Base-by-base conservation (phyloP, 805 yeast species). In the Yarrowia sp. region DNA sequence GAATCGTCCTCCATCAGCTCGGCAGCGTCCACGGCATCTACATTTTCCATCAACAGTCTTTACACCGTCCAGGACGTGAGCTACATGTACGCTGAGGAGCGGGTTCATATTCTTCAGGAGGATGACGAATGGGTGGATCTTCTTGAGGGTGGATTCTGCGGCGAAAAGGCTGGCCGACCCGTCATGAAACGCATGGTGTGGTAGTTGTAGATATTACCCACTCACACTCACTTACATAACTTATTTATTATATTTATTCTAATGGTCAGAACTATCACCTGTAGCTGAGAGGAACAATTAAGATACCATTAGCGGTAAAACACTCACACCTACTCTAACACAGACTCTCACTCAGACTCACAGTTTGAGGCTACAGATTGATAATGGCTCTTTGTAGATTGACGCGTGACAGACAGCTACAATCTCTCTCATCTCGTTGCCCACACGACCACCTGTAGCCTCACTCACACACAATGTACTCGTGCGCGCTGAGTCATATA, bases 151-250 rank as follows among this genome's bases (percentile, higher is more conserved):
- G 46, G 61, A 26, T 54, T 54, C 14, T 54, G 61, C 61, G 61
- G 61, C 46, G 46, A 54, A 24, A 54, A 38, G 46, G 61, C 44
- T n/a, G 61, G 61, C 30, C 11, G 61, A 3, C 61, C 61, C 24
- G 61, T 54, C 35, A 54, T 54, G 61, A 54, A 54, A 38, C 61
- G 61, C 19, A 36, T 54, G 33, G 61, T 36, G 46, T 54, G 61
- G 61, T 54, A 38, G 8, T 16, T 19, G 4, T 19, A n/a, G 2
- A 7, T 3, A 36, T 36, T 36, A 11, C 22, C 16, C 49, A 32
- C 26, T 11, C 28, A 22, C 41, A 33, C 41, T 2, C 30, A 33
- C 58, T 5, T 40, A 35, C 35, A 24, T 17, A 54, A 17, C 21
- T 33, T 51, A 51, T 51, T 51, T 51, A 51, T 51, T 35, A 21